phyloP scores from a whole-genome alignment of 805 yeast genomes.

The Starmera dryadoides region DNA sequence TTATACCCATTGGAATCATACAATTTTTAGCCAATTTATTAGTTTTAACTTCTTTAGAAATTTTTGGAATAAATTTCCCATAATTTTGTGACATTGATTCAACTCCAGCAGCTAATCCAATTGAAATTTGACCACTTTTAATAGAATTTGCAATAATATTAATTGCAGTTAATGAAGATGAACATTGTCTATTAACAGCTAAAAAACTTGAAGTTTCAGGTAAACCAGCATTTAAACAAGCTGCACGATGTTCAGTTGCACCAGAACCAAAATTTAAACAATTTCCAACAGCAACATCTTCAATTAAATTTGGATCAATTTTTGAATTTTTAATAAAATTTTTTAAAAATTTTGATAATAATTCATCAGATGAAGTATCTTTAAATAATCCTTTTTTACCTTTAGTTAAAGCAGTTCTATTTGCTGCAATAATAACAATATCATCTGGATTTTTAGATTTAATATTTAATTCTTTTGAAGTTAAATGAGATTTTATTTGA shows the following conservation, averaged over 20 bases:
- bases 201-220: slow-evolving; percentile 74
- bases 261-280: slow-evolving; percentile 92
- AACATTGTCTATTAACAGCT: slow-evolving; percentile 90
- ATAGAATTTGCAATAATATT: slow-evolving; percentile 88
- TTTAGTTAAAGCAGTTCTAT: slow-evolving; percentile 84
- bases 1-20: slow-evolving; percentile 92
- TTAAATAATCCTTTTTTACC: slow-evolving; percentile 85
- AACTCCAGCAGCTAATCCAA: slow-evolving; percentile 89
- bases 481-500: slow-evolving; percentile 26
- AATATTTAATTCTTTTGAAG: slow-evolving; percentile 3
- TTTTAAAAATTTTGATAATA: slow-evolving; percentile 57
- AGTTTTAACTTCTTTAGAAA: slow-evolving; percentile 41
- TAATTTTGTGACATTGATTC: slow-evolving; percentile 91
- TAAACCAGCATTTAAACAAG: slow-evolving; percentile 83
- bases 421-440: slow-evolving; percentile 84
- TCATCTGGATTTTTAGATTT: slow-evolving; percentile 41
- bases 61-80: slow-evolving; percentile 64
- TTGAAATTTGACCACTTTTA: slow-evolving; percentile 76
- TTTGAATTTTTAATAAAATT: slow-evolving; percentile 51
- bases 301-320: slow-evolving; percentile 52
- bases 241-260: slow-evolving; percentile 91
- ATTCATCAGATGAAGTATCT: slow-evolving; percentile 75
- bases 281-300: slow-evolving; percentile 86
- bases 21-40: slow-evolving; percentile 58
- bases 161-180: slow-evolving; percentile 88